phyloP scores from a whole-genome alignment of 2,329 filamentous ascomycete species.

The Plectosphaerella sp. region DNA sequence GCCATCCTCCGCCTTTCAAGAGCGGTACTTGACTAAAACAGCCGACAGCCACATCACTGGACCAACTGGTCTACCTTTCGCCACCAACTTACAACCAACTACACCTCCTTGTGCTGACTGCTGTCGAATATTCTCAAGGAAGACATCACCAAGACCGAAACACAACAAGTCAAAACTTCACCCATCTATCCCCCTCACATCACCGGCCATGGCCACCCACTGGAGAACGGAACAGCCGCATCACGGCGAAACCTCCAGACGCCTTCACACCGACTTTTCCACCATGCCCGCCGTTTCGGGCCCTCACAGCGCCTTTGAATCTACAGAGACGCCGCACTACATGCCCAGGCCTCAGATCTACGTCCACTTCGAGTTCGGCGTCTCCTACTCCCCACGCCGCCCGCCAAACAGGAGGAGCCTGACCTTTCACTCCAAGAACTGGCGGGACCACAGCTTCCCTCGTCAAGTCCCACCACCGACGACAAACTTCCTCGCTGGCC shows the following conservation, averaged over 20 bases:
- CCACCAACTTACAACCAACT: not conserved
- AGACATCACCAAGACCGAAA: not conserved
- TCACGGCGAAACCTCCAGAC: slow-evolving; percentile 14
- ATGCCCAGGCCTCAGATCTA: slow-evolving; percentile 37
- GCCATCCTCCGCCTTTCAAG: not conserved
- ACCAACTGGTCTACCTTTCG: not conserved
- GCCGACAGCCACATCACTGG: not conserved
- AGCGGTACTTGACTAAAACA: not conserved
- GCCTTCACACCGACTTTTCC: not conserved
- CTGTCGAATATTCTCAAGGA: not conserved
- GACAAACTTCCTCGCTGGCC: slow-evolving; percentile 34
- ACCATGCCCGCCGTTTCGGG: not conserved
- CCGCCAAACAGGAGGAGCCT: slow-evolving; percentile 37
- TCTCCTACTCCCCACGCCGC: slow-evolving; percentile 43
- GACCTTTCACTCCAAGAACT: slow-evolving; percentile 41
- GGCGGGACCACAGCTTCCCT: slow-evolving; percentile 37
- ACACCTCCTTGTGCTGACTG: slow-evolving; percentile 1
- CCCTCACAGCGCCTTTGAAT: slow-evolving; percentile 15
- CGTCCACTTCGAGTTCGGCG: slow-evolving; percentile 46
- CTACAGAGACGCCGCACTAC: slow-evolving; percentile 16
- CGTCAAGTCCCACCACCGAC: slow-evolving; percentile 40
- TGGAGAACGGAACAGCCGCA: slow-evolving; percentile 14
- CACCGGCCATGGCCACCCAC: slow-evolving; percentile 14
- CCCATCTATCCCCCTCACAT: slow-evolving; percentile 4
- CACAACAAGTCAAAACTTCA: not conserved